phyloP scores from a whole-genome alignment of 805 yeast species.

The Starmerella floricola region DNA sequence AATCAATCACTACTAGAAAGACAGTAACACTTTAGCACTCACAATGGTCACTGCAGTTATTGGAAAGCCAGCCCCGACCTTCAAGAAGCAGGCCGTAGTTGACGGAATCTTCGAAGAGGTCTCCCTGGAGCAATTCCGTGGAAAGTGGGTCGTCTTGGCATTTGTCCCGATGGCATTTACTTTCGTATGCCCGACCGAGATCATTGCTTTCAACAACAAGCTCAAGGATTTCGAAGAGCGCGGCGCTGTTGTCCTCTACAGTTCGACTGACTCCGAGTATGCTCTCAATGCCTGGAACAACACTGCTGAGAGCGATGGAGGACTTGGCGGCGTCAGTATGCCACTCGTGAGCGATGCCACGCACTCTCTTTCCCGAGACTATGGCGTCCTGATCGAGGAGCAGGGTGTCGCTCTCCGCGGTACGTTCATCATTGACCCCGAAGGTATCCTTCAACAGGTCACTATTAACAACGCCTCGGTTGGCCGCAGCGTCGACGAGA shows the following conservation, averaged over 20 bases:
- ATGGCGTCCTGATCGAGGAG: slow-evolving; percentile 94
- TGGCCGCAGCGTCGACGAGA: slow-evolving; percentile 97
- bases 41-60: slow-evolving; percentile 56
- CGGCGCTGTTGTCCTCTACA: slow-evolving; percentile 80
- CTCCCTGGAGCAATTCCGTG: slow-evolving; percentile 86
- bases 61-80: slow-evolving; percentile 92
- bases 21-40: too few relatives aligned
- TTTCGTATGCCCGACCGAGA: slow-evolving; percentile 98
- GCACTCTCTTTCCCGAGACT: slow-evolving; percentile 87
- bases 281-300: slow-evolving; percentile 97
- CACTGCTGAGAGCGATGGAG: slow-evolving; percentile 92
- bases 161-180: slow-evolving; percentile 99
- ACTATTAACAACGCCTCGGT: slow-evolving; percentile 98
- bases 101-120: slow-evolving; percentile 94
- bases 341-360: slow-evolving; percentile 95
- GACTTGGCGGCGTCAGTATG: slow-evolving; percentile 87
- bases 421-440: slow-evolving; percentile 93
- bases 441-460: slow-evolving; percentile 87
- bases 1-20: too few relatives aligned
- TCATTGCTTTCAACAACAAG: slow-evolving; percentile 96
- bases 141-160: slow-evolving; percentile 94
- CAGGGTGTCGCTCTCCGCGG: slow-evolving; percentile 97
- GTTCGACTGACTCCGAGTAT: slow-evolving; percentile 98
- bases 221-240: slow-evolving; percentile 76
- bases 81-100: slow-evolving; percentile 93